These are phyloP conservation scores for Castanospermum australe DNA, from an alignment of 306 rosid genomes.

Conservation along the genomic window DNA sequence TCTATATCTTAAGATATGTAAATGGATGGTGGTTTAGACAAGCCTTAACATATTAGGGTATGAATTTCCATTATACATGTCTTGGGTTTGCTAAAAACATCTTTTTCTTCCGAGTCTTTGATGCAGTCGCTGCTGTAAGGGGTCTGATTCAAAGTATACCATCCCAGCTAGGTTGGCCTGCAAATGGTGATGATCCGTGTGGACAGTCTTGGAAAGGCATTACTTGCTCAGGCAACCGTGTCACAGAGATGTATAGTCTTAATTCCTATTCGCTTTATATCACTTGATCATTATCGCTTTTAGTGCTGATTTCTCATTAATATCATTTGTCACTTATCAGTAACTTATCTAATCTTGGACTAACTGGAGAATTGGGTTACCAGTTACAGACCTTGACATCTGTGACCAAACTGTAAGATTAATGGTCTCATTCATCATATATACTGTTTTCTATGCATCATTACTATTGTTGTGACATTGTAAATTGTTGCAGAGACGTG, in stretches of 20 bases:
- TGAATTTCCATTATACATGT: slow-evolving; percentile 4
- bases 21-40: background rate
- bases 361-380: slow-evolving; percentile 64
- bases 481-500: slow-evolving; percentile 67
- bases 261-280: slow-evolving; percentile 8
- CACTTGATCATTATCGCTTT: slow-evolving; percentile 6
- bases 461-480: slow-evolving; percentile 26
- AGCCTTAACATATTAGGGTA: background rate
- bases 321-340: slow-evolving; percentile 43
- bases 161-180: slow-evolving; percentile 76
- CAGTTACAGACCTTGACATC: slow-evolving; percentile 53
- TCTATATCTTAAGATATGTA: background rate
- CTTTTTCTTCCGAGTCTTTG: slow-evolving; percentile 24
- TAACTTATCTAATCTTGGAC: slow-evolving; percentile 60
- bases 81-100: slow-evolving; percentile 20
- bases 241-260: slow-evolving; percentile 71
- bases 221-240: slow-evolving; percentile 67
- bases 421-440: slow-evolving; percentile 15
- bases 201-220: slow-evolving; percentile 91
- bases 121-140: slow-evolving; percentile 61
- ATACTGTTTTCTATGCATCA: background rate
- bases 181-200: slow-evolving; percentile 77
- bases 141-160: slow-evolving; percentile 49
- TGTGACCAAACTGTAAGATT: slow-evolving; percentile 69
- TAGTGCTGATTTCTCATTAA: slow-evolving; percentile 33